Evolutionary conservation across 2,329 filamentous ascomycete species (phyloP).

Genomic region (Lachnellula arida): DNA sequence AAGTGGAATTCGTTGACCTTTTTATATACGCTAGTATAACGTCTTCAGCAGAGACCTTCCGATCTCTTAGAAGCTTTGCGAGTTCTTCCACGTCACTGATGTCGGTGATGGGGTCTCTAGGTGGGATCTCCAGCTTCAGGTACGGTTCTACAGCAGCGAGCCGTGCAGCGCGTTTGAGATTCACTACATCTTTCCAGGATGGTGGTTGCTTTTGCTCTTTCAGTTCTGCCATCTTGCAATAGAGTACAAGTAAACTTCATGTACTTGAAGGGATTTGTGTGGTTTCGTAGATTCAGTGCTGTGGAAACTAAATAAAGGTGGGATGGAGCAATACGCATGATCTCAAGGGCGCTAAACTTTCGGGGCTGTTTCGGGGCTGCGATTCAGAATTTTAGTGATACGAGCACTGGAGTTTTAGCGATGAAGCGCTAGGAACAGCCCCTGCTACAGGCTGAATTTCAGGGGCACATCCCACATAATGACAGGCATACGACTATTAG

Average conservation of each 20-base stretch:
- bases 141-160: constrained; percentile 3
- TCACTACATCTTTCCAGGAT: not conserved
- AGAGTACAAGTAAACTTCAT: not conserved
- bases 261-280: no score
- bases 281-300: no score
- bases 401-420: no score
- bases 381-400: no score
- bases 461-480: no score
- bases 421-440: no score
- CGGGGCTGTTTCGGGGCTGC: no score
- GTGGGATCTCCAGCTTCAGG: not conserved
- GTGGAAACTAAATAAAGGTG: not conserved
- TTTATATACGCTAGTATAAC: not conserved
- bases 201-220: not conserved
- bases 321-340: not conserved
- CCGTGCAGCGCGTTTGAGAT: constrained; percentile 4
- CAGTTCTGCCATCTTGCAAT: not conserved
- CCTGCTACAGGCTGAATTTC: no score
- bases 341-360: no score
- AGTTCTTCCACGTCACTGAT: constrained; percentile 7
- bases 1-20: not conserved
- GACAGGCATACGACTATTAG: no score
- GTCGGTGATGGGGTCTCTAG: constrained; percentile 5
- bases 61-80: not conserved
- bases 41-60: not conserved